Percentiles rank a stretch among this genome's conserved stretches.
Conservation (phyloP, 225 moss, liverwort and hornwort genomes). For the Bryoerythrophyllum caledonicum region DNA sequence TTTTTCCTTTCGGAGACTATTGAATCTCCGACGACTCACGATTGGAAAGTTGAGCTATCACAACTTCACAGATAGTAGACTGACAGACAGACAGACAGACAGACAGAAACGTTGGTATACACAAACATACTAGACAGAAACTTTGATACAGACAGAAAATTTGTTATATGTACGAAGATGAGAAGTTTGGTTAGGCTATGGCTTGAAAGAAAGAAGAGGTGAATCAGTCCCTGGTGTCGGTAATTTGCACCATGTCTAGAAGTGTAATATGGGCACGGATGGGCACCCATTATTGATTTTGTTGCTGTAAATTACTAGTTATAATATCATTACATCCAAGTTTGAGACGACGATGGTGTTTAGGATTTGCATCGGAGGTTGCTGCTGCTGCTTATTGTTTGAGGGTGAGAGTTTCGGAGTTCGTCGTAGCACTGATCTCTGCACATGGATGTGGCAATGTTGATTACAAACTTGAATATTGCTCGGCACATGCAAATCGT, state of each 20-base stretch:
- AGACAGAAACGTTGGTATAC: no score
- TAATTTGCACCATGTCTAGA: background rate
- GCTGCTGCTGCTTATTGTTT: background rate
- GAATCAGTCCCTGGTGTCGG: no score
- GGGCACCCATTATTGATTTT: background rate
- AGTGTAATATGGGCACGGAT: background rate
- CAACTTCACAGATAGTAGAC: no score
- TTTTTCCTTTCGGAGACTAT: background rate
- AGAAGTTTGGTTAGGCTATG: no score
- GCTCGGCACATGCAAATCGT: conserved; percentile 6
- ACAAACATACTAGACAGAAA: no score
- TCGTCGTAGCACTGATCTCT: background rate
- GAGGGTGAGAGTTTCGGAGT: no score
- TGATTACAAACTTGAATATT: background rate
- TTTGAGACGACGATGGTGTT: background rate
- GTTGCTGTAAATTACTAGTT: background rate
- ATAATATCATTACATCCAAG: background rate
- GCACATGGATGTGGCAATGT: conserved; percentile 11
- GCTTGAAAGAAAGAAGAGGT: no score
- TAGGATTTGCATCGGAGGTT: background rate
- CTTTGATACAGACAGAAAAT: no score
- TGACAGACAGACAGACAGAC: background rate
- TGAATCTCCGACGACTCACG: background rate
- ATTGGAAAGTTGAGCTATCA: background rate
- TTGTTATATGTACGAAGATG: no score